Evolutionary conservation across 306 rosid species (phyloP).

Genomic region (Urtica urens): DNA sequence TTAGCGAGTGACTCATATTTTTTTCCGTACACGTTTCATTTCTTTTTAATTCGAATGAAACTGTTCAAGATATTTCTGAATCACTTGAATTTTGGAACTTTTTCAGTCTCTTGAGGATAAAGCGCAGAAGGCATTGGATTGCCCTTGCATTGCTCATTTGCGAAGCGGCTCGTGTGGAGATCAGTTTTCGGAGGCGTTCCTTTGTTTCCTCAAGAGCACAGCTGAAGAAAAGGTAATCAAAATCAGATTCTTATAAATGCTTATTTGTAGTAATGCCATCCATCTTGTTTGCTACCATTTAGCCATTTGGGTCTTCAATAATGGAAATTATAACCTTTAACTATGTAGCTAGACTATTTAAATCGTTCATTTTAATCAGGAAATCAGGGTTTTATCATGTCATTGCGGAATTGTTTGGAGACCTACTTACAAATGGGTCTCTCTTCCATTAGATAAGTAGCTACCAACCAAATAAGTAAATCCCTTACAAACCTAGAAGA

Average conservation of each 20-base stretch:
- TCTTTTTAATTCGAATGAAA: not conserved
- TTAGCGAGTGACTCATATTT: not conserved
- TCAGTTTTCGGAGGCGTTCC: slow-evolving; percentile 78
- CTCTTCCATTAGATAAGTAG: no score
- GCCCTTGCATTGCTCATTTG: slow-evolving; percentile 89
- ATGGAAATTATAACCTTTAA: no score
- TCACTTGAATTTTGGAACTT: slow-evolving; percentile 14
- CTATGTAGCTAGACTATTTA: no score
- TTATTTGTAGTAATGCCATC: no score
- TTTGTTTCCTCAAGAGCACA: slow-evolving; percentile 79
- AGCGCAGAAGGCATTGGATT: slow-evolving; percentile 79
- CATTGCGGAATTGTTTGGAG: no score
- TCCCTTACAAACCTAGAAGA: no score
- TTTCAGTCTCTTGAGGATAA: slow-evolving; percentile 75
- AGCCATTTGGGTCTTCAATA: no score
- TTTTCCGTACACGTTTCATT: not conserved
- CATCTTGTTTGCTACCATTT: no score
- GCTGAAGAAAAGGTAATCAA: slow-evolving; percentile 67
- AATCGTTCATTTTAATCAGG: no score
- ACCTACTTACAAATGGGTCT: no score
- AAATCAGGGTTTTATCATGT: no score
- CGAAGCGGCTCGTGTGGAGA: slow-evolving; percentile 68
- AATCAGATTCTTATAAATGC: not conserved
- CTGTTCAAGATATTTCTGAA: slow-evolving; percentile 3
- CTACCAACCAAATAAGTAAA: no score